Conservation (phyloP, 192 early-diverging fungal species). For the Umbelopsis ramanniana region DNA sequence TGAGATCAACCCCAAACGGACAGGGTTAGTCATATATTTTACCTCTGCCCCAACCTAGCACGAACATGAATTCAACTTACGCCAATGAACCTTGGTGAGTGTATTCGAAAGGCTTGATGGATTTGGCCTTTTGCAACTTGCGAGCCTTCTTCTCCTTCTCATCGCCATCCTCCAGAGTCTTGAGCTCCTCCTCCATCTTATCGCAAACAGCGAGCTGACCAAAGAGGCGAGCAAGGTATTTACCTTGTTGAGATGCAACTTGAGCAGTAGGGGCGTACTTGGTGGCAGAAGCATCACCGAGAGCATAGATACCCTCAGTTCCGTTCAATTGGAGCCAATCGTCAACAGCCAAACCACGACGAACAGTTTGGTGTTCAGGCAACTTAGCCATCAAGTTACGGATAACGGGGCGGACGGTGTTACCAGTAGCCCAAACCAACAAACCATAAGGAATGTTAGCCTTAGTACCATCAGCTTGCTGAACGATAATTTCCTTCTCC, state of each 20-base stretch:
- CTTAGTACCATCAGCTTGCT: slow-evolving; percentile 62
- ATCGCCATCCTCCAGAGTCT: neutral
- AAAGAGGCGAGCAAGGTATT: slow-evolving; percentile 80
- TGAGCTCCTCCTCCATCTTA: slow-evolving; percentile 35
- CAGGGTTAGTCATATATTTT: neutral
- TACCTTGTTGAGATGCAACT: slow-evolving; percentile 88
- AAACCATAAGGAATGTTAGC: slow-evolving; percentile 76
- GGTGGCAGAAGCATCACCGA: slow-evolving; percentile 79
- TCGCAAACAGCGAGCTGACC: slow-evolving; percentile 62
- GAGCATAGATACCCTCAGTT: slow-evolving; percentile 62
- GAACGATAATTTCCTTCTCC: slow-evolving; percentile 73
- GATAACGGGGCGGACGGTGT: slow-evolving; percentile 71
- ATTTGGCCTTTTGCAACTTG: slow-evolving; percentile 37
- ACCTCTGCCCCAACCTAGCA: neutral
- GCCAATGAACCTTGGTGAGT: slow-evolving; percentile 86
- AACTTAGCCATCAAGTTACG: slow-evolving; percentile 67
- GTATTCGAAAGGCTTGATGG: slow-evolving; percentile 78
- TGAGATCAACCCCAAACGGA: neutral
- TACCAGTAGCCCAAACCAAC: slow-evolving; percentile 89
- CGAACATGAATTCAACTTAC: slow-evolving; percentile 13
- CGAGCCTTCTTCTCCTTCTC: slow-evolving; percentile 34
- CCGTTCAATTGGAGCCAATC: slow-evolving; percentile 74
- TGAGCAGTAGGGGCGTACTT: slow-evolving; percentile 84
- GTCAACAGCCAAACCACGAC: slow-evolving; percentile 75
- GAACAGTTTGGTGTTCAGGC: slow-evolving; percentile 59